phyloP scores from a whole-genome alignment of 1,284 basidiomycete genomes.

The Pyrrhoderma noxium region DNA sequence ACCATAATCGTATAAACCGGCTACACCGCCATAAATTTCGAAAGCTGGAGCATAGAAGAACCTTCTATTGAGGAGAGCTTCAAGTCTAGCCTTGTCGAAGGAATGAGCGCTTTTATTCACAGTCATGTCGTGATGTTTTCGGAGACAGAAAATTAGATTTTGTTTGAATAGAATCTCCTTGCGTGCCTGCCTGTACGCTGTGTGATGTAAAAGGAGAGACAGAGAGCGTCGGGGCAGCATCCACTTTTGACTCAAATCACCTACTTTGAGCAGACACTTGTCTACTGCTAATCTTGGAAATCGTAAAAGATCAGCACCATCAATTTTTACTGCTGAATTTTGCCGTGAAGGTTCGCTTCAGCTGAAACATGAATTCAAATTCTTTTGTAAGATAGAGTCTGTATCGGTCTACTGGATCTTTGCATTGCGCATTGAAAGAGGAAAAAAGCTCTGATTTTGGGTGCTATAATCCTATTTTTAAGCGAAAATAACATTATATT shows the following conservation, averaged over 20 bases:
- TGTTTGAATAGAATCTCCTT: background rate
- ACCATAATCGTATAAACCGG: conserved; percentile 94
- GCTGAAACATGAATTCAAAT: too few relatives aligned
- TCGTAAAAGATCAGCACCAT: too few relatives aligned
- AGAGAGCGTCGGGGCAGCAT: background rate
- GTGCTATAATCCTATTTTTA: too few relatives aligned
- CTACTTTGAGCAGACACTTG: too few relatives aligned
- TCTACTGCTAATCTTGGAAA: too few relatives aligned
- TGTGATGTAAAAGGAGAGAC: background rate
- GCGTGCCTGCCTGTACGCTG: background rate
- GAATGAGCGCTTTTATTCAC: conserved; percentile 83
- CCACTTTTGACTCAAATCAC: background rate
- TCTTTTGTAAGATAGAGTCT: too few relatives aligned
- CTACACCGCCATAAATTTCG: conserved; percentile 96
- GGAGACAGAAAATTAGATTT: background rate
- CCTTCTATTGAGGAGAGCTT: conserved; percentile 81
- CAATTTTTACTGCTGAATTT: too few relatives aligned
- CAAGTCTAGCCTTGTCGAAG: conserved; percentile 86
- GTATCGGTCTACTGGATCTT: too few relatives aligned
- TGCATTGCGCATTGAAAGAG: too few relatives aligned
- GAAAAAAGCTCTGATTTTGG: too few relatives aligned
- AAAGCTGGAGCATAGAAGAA: conserved; percentile 99
- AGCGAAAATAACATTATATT: too few relatives aligned
- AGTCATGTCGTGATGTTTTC: conserved; percentile 20
- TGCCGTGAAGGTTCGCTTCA: too few relatives aligned